Base-by-base conservation (phyloP, 2,329 filamentous ascomycete genomes). In the Fusarium phyllophilum region DNA sequence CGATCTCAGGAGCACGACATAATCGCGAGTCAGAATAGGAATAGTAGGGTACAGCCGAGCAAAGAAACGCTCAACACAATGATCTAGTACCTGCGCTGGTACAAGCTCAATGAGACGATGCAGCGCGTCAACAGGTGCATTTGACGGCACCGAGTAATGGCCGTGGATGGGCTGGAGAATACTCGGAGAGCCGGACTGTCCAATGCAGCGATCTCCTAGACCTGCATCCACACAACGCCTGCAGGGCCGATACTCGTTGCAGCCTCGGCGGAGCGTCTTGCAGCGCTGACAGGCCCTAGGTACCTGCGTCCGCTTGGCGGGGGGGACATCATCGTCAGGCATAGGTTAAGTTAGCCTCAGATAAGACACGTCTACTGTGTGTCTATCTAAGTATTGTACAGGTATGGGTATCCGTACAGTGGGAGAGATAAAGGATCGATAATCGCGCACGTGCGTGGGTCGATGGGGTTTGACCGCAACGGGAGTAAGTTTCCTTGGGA, bases 211-310 rank as follows among this genome's bases (percentile, higher is more conserved):
- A 22, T 83, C 79, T 9, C 74, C 81, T 18, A 85, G 75, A n/a
- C 84, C 85, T 20, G 83, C 82, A 42, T 82, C 81, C 64, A 82
- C 71, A 75, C 85, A 86, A 58, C 85, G 77, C 59, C 79, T 80
- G 75, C 85, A 86, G 17, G 85, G 85, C 48, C 85, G 78, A 55
- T 79, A 82, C 73, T 86, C 84, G 75, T 82, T 85, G 73, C 85
- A 86, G 2, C 84, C 84, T 38, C 84, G 80, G 36, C 84, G 82
- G 18, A 85, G 78, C 24, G 78, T 79, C 69, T 84, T 84, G 77
- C 85, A 86, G 29, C 85, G 79, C 36, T 81, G 80, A 62, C 85
- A 86, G 13, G 85, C 85, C 34, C 83, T 78, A 14, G 84, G 83
- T 13, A 86, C 85, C 66, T 85, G 84, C 26, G 79, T 77, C 29